A percentile compares a stretch with the other conserved stretches of the same genome.
Evolutionary conservation across 1,284 basidiomycete species (phyloP).

Genomic region (Wallemia ichthyophaga): DNA sequence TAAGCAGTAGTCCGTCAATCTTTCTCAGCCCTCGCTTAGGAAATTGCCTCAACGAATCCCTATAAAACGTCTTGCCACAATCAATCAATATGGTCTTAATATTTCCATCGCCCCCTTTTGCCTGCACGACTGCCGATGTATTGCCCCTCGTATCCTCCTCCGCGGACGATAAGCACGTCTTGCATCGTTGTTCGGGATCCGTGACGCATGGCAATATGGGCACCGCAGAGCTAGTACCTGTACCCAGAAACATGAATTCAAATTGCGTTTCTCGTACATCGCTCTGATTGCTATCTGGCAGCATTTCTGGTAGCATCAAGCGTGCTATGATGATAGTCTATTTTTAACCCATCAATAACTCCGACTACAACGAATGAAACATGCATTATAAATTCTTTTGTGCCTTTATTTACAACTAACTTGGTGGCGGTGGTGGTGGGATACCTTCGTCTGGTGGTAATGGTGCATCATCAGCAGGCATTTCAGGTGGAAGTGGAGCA

Average conservation of each 20-base stretch:
- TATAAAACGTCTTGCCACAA: slow-evolving; percentile 9
- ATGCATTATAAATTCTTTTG: too few species aligned
- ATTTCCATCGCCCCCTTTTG: slow-evolving; percentile 8
- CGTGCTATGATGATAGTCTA: neutral
- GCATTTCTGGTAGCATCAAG: neutral
- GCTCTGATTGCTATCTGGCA: too few species aligned
- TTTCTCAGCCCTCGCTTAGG: neutral
- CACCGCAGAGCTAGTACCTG: slow-evolving; percentile 16
- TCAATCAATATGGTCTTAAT: slow-evolving; percentile 17
- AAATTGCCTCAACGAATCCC: neutral
- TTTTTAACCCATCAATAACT: too few species aligned
- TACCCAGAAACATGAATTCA: slow-evolving; percentile 16
- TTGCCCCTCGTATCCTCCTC: slow-evolving; percentile 17
- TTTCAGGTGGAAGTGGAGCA: neutral
- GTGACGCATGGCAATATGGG: slow-evolving; percentile 16
- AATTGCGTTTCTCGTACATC: slow-evolving; percentile 4
- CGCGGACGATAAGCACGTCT: slow-evolving; percentile 14
- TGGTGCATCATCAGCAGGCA: neutral
- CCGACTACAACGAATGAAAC: too few species aligned
- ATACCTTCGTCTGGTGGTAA: neutral
- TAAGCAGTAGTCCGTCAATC: slow-evolving; percentile 17
- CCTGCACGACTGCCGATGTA: slow-evolving; percentile 13
- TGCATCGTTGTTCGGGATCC: slow-evolving; percentile 9
- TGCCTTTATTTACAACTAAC: neutral
- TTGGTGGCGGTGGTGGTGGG: neutral